Conservation (phyloP, 768 basidiomycete species). For the Pulveroboletus frians region DNA sequence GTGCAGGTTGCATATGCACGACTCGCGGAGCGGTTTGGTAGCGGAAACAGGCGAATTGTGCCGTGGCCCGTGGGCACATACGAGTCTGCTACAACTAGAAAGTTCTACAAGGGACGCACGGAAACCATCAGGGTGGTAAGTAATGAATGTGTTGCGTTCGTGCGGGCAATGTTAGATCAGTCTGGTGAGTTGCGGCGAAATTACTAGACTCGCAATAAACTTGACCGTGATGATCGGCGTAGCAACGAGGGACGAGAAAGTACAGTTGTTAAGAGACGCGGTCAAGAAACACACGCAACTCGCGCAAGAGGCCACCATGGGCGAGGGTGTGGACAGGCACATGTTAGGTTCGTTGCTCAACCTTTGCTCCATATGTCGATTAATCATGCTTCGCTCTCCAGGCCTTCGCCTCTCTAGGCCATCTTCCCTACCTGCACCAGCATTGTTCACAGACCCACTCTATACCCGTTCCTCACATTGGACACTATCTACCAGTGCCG, state of each 20-base stretch:
- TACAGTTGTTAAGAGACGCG: constrained; percentile 53
- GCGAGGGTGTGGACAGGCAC: constrained; percentile 82
- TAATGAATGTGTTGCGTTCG: constrained; percentile 72
- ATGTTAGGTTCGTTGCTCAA: constrained; percentile 57
- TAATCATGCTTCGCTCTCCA: constrained; percentile 22
- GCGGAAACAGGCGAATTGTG: constrained; percentile 17
- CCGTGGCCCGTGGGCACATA: constrained; percentile 76
- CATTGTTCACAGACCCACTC: constrained; percentile 71
- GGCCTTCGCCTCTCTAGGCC: constrained; percentile 67
- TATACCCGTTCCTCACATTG: constrained; percentile 70
- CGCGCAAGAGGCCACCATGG: constrained; percentile 63
- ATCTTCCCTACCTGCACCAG: constrained; percentile 60
- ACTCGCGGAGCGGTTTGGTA: constrained; percentile 39
- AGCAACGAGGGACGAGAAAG: constrained; percentile 38
- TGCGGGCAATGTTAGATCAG: constrained; percentile 63
- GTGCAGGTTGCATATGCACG: constrained; percentile 86
- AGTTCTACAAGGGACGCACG: constrained; percentile 84
- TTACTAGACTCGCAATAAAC: neutral
- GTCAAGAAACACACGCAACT: constrained; percentile 57
- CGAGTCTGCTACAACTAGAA: constrained; percentile 88
- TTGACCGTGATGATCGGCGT: neutral
- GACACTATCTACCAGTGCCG: constrained; percentile 85
- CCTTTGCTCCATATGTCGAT: neutral
- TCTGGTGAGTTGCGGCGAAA: constrained; percentile 20
- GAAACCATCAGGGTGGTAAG: constrained; percentile 89